A percentile compares a stretch with the other conserved stretches of the same genome.
Evolutionary conservation across 495 filamentous ascomycete species (phyloP).

Genomic region (Annulohypoxylon moriforme): DNA sequence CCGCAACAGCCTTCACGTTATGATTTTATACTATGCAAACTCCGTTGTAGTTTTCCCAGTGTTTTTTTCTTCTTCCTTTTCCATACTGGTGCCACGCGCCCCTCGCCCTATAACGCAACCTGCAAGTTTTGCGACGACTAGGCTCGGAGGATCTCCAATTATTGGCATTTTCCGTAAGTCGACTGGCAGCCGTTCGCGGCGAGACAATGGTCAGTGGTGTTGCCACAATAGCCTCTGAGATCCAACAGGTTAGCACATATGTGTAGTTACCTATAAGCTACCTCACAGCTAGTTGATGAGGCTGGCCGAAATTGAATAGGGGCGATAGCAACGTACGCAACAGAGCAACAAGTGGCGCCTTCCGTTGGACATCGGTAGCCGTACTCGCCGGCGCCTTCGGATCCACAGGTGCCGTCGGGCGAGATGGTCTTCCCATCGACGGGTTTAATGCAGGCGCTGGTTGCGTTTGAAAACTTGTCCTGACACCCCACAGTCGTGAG

Average conservation of each 20-base stretch:
- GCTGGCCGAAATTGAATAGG: neutral
- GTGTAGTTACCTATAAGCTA: neutral
- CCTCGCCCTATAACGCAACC: neutral
- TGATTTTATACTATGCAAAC: too few species aligned
- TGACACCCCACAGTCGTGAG: constrained; percentile 51
- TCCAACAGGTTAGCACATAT: constrained; percentile 10
- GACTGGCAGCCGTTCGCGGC: constrained; percentile 48
- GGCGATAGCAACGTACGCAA: constrained; percentile 40
- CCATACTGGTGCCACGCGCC: too few species aligned
- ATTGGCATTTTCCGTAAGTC: constrained; percentile 46
- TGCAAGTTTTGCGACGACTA: neutral
- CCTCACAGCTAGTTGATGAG: neutral
- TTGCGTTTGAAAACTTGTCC: constrained; percentile 48
- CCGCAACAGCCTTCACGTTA: too few species aligned
- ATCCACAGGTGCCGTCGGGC: constrained; percentile 52
- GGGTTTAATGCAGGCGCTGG: constrained; percentile 47
- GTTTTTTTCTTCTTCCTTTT: neutral
- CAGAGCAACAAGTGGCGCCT: constrained; percentile 48
- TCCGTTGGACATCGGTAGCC: constrained; percentile 50
- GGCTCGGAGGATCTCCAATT: neutral
- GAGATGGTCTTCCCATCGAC: constrained; percentile 44
- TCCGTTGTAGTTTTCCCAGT: too few species aligned
- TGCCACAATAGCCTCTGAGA: constrained; percentile 52
- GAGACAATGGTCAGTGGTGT: constrained; percentile 48
- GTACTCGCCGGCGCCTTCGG: constrained; percentile 43